phyloP scores from a whole-genome alignment of 2,329 filamentous ascomycete species.

The Mariannaea elegans region DNA sequence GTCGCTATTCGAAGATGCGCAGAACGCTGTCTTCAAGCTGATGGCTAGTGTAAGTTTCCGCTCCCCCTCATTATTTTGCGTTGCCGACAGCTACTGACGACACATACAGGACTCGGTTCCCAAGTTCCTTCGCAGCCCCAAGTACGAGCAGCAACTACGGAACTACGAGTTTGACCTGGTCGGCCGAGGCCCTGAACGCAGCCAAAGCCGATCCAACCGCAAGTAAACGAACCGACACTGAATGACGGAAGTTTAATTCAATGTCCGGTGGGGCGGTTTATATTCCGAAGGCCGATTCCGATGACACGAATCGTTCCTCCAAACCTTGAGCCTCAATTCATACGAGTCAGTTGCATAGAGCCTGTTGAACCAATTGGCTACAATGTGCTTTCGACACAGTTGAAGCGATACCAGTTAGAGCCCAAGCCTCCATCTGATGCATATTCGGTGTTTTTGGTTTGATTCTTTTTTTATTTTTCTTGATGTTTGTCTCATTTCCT shows the following conservation, averaged over 20 bases:
- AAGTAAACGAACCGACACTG: conserved; percentile 46
- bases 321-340: conserved; percentile 31
- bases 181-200: conserved; percentile 60
- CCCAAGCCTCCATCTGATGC: conserved; percentile 36
- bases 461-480: conserved; percentile 17
- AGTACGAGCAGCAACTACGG: conserved; percentile 44
- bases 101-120: conserved; percentile 71
- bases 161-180: conserved; percentile 70
- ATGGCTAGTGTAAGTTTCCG: conserved; percentile 90
- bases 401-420: conserved; percentile 43
- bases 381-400: conserved; percentile 34
- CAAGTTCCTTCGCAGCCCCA: conserved; percentile 73
- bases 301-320: conserved; percentile 22
- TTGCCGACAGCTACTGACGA: conserved; percentile 41
- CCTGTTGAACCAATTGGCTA: conserved; percentile 40
- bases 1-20: conserved; percentile 87
- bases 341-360: conserved; percentile 41
- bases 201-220: conserved; percentile 67
- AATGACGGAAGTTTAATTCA: conserved; percentile 3
- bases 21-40: conserved; percentile 95
- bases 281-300: background rate
- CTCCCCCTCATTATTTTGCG: conserved; percentile 28
- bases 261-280: background rate
- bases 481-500: conserved; percentile 24
- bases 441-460: conserved; percentile 41